Evolutionary conservation across 352 stramenopile genomes (phyloP).

Genomic region (Phytophthora agathidicida): DNA sequence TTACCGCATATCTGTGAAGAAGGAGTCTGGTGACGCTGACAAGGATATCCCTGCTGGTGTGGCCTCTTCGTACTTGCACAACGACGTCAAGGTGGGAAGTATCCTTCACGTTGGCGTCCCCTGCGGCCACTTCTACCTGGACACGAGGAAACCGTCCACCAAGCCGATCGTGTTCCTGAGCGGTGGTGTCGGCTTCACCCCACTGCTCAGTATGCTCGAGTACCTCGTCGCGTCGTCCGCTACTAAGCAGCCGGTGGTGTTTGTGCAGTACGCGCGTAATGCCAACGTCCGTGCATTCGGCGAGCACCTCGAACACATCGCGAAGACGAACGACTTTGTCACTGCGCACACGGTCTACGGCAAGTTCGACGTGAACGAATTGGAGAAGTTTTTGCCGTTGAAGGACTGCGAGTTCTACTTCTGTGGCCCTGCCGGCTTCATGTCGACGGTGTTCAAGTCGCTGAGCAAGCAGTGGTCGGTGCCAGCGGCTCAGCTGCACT

Average conservation of each 20-base stretch:
- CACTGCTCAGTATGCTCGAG: constrained; percentile 58
- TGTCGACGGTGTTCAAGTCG: constrained; percentile 46
- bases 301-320: constrained; percentile 38
- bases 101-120: constrained; percentile 56
- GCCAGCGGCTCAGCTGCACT: constrained; percentile 51
- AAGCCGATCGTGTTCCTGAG: constrained; percentile 66
- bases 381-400: constrained; percentile 41
- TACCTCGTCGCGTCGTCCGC: constrained; percentile 31
- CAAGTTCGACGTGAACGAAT: constrained; percentile 33
- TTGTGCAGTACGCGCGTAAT: constrained; percentile 53
- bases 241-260: constrained; percentile 41
- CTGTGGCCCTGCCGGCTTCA: constrained; percentile 61
- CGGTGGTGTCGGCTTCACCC: constrained; percentile 66
- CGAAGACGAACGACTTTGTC: constrained; percentile 40
- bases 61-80: constrained; percentile 65
- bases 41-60: constrained; percentile 41
- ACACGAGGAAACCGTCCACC: constrained; percentile 27
- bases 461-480: constrained; percentile 43
- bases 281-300: constrained; percentile 40
- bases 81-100: constrained; percentile 53
- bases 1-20: constrained; percentile 71
- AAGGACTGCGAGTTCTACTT: constrained; percentile 63
- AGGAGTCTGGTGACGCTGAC: constrained; percentile 40
- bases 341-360: constrained; percentile 41
- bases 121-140: constrained; percentile 60